A percentile compares a stretch with the other conserved stretches of the same genome.
These are phyloP conservation scores for Udeniomyces megalosporus DNA, from an alignment of 768 basidiomycete genomes.

Conservation along the genomic window DNA sequence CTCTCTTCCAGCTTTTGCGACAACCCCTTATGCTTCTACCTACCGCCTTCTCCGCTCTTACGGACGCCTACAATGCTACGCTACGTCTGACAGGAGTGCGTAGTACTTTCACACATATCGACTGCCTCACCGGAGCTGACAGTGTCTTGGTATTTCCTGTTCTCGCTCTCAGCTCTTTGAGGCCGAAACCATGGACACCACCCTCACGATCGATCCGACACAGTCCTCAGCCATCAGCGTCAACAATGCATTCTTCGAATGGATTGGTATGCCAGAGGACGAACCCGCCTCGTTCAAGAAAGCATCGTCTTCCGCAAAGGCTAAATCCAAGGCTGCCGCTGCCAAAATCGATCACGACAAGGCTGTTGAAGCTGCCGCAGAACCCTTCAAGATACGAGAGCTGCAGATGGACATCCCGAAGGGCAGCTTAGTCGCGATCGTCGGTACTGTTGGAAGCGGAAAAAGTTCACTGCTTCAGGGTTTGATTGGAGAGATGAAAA, in stretches of 20 bases:
- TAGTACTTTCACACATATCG: neutral
- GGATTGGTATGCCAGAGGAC: conserved; percentile 34
- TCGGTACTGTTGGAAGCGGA: conserved; percentile 51
- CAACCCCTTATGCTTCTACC: conserved; percentile 26
- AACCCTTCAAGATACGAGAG: conserved; percentile 48
- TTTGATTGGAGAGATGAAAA: conserved; percentile 63
- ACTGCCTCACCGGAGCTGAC: neutral
- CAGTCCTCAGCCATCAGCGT: conserved; percentile 40
- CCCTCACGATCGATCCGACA: conserved; percentile 34
- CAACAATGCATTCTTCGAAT: conserved; percentile 44
- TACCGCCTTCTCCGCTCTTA: conserved; percentile 39
- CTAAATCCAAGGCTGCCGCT: neutral
- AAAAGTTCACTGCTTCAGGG: conserved; percentile 40
- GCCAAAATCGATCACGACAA: neutral
- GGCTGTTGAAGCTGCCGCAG: conserved; percentile 1
- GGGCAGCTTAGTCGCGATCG: conserved; percentile 67
- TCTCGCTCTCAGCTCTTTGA: conserved; percentile 32
- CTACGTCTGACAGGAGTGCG: conserved; percentile 36
- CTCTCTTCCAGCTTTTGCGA: conserved; percentile 37
- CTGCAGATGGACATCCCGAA: conserved; percentile 52
- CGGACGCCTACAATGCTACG: conserved; percentile 51
- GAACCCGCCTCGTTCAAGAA: neutral
- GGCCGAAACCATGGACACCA: conserved; percentile 38
- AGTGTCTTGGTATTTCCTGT: too few species aligned
- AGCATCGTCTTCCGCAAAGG: neutral